Evolutionary conservation across 2,329 filamentous ascomycete species (phyloP).

Genomic region (Esteya vermicola): DNA sequence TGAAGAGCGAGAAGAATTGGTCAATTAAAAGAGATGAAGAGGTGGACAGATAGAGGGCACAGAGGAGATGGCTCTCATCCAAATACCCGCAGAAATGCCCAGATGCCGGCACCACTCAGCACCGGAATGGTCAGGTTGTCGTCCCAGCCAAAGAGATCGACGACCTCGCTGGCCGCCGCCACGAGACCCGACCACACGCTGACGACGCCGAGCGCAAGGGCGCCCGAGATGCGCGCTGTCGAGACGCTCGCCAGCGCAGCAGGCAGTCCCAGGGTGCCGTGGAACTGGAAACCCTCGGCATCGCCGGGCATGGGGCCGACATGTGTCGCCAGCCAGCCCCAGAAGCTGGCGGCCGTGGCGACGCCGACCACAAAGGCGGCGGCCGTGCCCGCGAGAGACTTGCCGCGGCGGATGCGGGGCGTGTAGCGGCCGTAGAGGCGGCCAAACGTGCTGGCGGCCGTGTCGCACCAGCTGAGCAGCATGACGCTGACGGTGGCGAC

Average conservation of each 20-base stretch:
- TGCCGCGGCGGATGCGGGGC: conserved; percentile 67
- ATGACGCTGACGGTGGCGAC: conserved; percentile 79
- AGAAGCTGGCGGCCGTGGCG: conserved; percentile 73
- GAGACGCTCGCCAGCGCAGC: conserved; percentile 25
- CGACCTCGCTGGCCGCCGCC: conserved; percentile 75
- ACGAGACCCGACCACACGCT: conserved; percentile 79
- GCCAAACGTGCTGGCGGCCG: conserved; percentile 88
- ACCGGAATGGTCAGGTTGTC: conserved; percentile 96
- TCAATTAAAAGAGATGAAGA: no score
- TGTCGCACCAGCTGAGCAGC: conserved; percentile 94
- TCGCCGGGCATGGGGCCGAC: conserved; percentile 55
- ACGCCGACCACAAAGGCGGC: conserved; percentile 76
- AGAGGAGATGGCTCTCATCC: conserved; percentile 28
- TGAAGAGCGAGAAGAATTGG: no score
- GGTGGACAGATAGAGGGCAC: no score
- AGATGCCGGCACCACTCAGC: conserved; percentile 75
- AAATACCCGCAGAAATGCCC: conserved; percentile 83
- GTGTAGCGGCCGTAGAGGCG: conserved; percentile 83
- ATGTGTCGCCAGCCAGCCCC: conserved; percentile 67
- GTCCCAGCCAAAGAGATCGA: conserved; percentile 88
- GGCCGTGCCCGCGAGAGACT: conserved; percentile 78
- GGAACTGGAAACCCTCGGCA: conserved; percentile 61
- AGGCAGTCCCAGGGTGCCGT: conserved; percentile 60
- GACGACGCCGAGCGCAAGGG: conserved; percentile 62
- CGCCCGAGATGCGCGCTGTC: conserved; percentile 49